phyloP scores from a whole-genome alignment of 225 moss, liverwort and hornwort species.

The Anthoceros angustus region DNA sequence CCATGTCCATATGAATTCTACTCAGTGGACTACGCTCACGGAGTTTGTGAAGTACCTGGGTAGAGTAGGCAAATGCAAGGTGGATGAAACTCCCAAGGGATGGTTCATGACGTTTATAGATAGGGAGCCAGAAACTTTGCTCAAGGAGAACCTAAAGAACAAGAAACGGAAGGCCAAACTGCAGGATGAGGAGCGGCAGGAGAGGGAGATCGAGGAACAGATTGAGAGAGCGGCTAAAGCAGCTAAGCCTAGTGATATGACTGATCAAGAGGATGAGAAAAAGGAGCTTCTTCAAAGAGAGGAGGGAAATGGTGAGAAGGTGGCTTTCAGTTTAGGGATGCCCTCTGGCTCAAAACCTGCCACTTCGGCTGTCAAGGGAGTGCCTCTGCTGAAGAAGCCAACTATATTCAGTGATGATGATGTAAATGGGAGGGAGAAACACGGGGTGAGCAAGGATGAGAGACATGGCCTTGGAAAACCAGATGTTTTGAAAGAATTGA shows the following conservation, averaged over 20 bases:
- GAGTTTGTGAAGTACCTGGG: constrained; percentile 83
- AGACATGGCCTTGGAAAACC: constrained; percentile 7
- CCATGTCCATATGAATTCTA: constrained; percentile 81
- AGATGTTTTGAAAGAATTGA: constrained; percentile 44
- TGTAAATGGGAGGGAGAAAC: background rate
- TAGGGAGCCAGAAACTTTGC: constrained; percentile 66
- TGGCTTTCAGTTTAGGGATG: constrained; percentile 44
- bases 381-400: constrained; percentile 17
- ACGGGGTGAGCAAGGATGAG: background rate
- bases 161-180: constrained; percentile 64
- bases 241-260: constrained; percentile 25
- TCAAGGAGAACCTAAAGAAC: constrained; percentile 50
- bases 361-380: constrained; percentile 29
- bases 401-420: constrained; percentile 30
- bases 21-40: constrained; percentile 72
- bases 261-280: constrained; percentile 29
- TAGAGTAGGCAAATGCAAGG: constrained; percentile 62
- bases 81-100: constrained; percentile 78
- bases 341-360: constrained; percentile 25
- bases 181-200: constrained; percentile 85
- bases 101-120: constrained; percentile 77
- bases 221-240: constrained; percentile 56
- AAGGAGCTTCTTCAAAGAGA: constrained; percentile 34
- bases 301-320: constrained; percentile 40
- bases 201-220: constrained; percentile 58